phyloP scores from a whole-genome alignment of 2,329 filamentous ascomycete species.

The Alternaria ventricosa region DNA sequence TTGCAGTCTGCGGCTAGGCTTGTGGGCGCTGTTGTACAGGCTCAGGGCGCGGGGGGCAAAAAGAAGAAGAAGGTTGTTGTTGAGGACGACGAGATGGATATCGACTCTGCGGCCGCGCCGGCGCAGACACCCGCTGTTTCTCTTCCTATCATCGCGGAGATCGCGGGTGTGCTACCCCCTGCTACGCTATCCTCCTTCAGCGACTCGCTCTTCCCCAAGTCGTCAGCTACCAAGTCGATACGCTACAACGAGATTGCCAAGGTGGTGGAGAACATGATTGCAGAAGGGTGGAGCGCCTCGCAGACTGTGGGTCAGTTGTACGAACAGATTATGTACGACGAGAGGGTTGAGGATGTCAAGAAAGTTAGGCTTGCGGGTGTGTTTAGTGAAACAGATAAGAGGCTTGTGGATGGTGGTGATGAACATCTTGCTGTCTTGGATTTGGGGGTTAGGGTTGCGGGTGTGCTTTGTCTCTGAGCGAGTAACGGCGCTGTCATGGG shows the following conservation, averaged over 20 bases:
- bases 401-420: slow-evolving; percentile 91
- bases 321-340: slow-evolving; percentile 80
- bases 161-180: slow-evolving; percentile 90
- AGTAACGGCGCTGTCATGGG: neutral
- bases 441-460: slow-evolving; percentile 79
- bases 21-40: slow-evolving; percentile 66
- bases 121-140: slow-evolving; percentile 54
- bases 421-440: slow-evolving; percentile 93
- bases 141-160: slow-evolving; percentile 84
- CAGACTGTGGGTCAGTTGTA: slow-evolving; percentile 89
- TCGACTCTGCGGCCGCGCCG: slow-evolving; percentile 34
- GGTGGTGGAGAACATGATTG: slow-evolving; percentile 87
- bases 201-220: slow-evolving; percentile 73
- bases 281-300: slow-evolving; percentile 94
- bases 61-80: slow-evolving; percentile 56
- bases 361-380: slow-evolving; percentile 89
- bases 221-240: slow-evolving; percentile 50
- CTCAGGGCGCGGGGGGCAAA: slow-evolving; percentile 37
- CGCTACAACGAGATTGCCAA: slow-evolving; percentile 76
- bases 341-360: slow-evolving; percentile 79
- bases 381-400: slow-evolving; percentile 94
- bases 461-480: slow-evolving; percentile 63
- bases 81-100: slow-evolving; percentile 61
- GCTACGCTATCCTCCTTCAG: slow-evolving; percentile 73
- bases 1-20: slow-evolving; percentile 92